phyloP scores from a whole-genome alignment of 1,139 yeast genomes.

The Suhomyces anneliseae region DNA sequence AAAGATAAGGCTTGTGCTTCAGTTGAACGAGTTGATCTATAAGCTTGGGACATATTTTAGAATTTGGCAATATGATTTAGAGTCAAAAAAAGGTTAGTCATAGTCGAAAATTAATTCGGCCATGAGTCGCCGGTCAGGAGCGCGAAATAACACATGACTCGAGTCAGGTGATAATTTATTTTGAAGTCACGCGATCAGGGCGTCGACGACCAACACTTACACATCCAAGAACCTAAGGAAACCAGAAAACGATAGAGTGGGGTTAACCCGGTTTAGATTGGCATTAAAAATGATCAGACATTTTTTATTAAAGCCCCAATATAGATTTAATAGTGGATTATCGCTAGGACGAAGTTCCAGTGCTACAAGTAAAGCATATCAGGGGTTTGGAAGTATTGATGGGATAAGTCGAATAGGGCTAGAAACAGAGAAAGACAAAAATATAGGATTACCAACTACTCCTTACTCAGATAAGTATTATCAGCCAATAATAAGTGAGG shows the following conservation, averaged over 20 bases:
- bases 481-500: slow-evolving; percentile 30
- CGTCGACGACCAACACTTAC: slow-evolving; percentile 1
- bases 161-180: background rate
- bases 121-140: slow-evolving; percentile 5
- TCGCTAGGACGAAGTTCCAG: background rate
- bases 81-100: slow-evolving; percentile 4
- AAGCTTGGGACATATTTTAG: slow-evolving; percentile 39
- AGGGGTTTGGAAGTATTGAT: slow-evolving; percentile 3
- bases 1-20: slow-evolving; percentile 60
- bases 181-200: background rate
- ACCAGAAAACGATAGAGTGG: background rate
- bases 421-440: background rate
- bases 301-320: slow-evolving; percentile 5
- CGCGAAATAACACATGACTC: slow-evolving; percentile 1
- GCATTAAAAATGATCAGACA: slow-evolving; percentile 10
- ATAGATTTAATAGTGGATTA: slow-evolving; percentile 8
- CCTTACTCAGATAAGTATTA: slow-evolving; percentile 31
- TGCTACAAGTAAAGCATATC: background rate
- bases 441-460: slow-evolving; percentile 11
- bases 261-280: background rate
- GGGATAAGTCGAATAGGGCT: slow-evolving; percentile 7
- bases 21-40: slow-evolving; percentile 85
- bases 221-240: background rate
- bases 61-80: background rate
- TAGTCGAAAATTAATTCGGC: slow-evolving; percentile 6